A percentile compares a stretch with the other conserved stretches of the same genome.
These are phyloP conservation scores for Pseudocercospora vitis DNA, from an alignment of 2,329 filamentous ascomycete genomes.

Conservation along the genomic window DNA sequence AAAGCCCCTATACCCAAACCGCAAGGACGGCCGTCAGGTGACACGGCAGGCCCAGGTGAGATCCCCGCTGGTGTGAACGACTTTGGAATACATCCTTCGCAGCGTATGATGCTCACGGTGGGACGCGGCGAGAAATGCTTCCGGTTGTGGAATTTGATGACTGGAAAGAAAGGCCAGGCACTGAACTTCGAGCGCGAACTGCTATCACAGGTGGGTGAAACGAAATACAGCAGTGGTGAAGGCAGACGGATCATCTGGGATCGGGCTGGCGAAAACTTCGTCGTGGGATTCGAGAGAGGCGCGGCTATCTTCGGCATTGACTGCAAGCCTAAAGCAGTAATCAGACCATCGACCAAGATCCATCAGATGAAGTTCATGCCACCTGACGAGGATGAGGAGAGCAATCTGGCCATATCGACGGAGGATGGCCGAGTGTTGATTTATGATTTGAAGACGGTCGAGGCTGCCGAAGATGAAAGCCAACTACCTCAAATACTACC, in stretches of 20 bases:
- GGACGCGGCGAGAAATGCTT: conserved; percentile 87
- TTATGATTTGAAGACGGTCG: conserved; percentile 61
- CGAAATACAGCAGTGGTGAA: conserved; percentile 75
- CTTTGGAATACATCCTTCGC: conserved; percentile 91
- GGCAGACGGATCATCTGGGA: conserved; percentile 82
- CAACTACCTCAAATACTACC: conserved; percentile 42
- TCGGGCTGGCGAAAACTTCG: conserved; percentile 74
- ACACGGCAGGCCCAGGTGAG: conserved; percentile 79
- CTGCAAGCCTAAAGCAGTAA: conserved; percentile 73
- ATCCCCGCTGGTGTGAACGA: conserved; percentile 88
- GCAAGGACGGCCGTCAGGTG: conserved; percentile 78
- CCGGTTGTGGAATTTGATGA: conserved; percentile 94
- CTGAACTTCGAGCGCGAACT: conserved; percentile 77
- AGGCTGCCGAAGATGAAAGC: conserved; percentile 29
- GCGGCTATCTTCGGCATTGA: conserved; percentile 85
- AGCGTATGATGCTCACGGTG: conserved; percentile 95
- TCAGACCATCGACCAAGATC: conserved; percentile 74
- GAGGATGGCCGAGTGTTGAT: conserved; percentile 88
- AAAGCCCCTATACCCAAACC: conserved; percentile 84
- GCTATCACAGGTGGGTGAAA: conserved; percentile 73
- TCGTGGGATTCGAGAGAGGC: conserved; percentile 84
- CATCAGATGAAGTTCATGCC: conserved; percentile 76
- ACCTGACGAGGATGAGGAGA: conserved; percentile 30
- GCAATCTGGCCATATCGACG: conserved; percentile 72
- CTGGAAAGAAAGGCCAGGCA: conserved; percentile 91